phyloP scores from a whole-genome alignment of 163 green algal species.

The Chlorella variabilis region DNA sequence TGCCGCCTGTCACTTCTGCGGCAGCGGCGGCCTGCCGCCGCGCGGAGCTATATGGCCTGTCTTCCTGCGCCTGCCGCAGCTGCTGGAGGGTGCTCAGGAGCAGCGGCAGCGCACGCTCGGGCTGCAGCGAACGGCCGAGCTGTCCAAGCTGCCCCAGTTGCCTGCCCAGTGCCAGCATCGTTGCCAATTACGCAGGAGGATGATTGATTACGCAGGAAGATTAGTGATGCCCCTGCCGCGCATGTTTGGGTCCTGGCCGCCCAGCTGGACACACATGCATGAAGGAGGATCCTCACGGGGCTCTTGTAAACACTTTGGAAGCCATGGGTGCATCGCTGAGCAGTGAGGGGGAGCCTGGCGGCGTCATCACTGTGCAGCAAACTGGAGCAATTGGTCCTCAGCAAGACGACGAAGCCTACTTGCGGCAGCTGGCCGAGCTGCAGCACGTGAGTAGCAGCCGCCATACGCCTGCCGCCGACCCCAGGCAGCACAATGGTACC shows the following conservation, averaged over 20 bases:
- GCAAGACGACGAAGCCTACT: not conserved
- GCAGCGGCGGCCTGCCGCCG: not conserved
- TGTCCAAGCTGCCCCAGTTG: not conserved
- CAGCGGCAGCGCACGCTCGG: not conserved
- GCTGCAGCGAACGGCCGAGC: not conserved
- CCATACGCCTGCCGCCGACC: no score
- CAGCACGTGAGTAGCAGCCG: not conserved
- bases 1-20: no score
- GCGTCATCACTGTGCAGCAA: not conserved
- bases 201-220: no score
- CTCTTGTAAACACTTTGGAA: no score
- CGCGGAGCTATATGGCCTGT: not conserved
- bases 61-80: not conserved
- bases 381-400: not conserved
- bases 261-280: no score
- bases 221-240: no score
- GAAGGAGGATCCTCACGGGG: no score
- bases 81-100: not conserved
- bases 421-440: not conserved
- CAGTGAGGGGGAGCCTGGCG: no score
- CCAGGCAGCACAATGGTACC: no score
- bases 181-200: no score
- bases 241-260: no score
- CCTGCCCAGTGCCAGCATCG: not conserved
- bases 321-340: no score